These are phyloP conservation scores for Oldenlandia corymbosa DNA, from an alignment of 257 asterid species.

Conservation along the genomic window DNA sequence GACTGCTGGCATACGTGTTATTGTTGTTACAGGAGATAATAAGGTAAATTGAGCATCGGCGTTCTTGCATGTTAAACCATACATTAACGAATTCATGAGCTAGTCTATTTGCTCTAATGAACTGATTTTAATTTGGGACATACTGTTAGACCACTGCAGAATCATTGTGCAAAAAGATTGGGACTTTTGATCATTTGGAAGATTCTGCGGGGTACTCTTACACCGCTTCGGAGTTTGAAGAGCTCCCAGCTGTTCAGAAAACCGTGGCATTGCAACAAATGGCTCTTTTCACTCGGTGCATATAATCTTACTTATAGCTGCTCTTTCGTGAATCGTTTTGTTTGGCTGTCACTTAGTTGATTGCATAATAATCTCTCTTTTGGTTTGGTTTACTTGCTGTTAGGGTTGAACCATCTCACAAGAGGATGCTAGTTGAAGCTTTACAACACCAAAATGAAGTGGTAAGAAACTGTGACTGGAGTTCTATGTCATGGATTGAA, in stretches of 20 bases:
- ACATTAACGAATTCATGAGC: constrained; percentile 9
- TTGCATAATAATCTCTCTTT: constrained; percentile 6
- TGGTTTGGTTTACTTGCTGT: constrained; percentile 18
- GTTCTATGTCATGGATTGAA: constrained; percentile 2
- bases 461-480: constrained; percentile 35
- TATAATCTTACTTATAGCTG: background rate
- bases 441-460: constrained; percentile 94
- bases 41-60: constrained; percentile 45
- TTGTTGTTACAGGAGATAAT: constrained; percentile 98
- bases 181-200: constrained; percentile 79
- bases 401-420: constrained; percentile 99
- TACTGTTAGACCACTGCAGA: constrained; percentile 74
- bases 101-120: constrained; percentile 7
- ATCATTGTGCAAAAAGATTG: constrained; percentile 82
- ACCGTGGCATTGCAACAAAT: constrained; percentile 82
- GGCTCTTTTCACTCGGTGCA: constrained; percentile 79
- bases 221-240: constrained; percentile 96
- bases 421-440: constrained; percentile 98
- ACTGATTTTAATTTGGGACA: constrained; percentile 22
- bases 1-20: constrained; percentile 99
- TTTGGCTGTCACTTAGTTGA: background rate
- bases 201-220: constrained; percentile 80
- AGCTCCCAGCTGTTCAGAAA: constrained; percentile 83
- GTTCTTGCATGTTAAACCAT: constrained; percentile 11
- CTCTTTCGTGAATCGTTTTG: constrained; percentile 2